A percentile compares a stretch with the other conserved stretches of the same genome.
phyloP scores from a whole-genome alignment of 495 filamentous ascomycete genomes.

The Penicillium canariense region DNA sequence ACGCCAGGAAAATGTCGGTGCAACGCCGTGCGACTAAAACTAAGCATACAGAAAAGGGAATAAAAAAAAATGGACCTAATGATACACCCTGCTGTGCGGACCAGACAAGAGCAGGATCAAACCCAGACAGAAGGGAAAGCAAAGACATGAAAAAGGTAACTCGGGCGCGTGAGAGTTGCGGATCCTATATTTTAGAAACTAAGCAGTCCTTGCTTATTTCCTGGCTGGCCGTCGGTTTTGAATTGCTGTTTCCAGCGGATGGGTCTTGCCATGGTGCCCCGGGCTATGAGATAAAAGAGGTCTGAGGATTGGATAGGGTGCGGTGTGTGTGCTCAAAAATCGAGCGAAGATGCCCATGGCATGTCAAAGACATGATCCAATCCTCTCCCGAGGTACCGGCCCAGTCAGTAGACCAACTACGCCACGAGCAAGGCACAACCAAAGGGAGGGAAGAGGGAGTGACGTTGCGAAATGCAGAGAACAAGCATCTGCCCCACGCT shows the following conservation, averaged over 20 bases:
- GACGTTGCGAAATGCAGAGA: not conserved
- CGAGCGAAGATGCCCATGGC: too few relatives aligned
- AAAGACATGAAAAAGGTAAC: not conserved
- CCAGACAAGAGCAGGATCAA: conserved; percentile 9
- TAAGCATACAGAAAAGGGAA: not conserved
- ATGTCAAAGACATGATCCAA: not conserved
- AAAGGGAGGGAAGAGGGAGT: not conserved
- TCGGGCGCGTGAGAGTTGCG: conserved; percentile 1
- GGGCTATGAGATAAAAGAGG: conserved; percentile 2
- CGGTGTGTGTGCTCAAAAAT: too few relatives aligned
- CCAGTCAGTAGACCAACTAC: conserved; percentile 2
- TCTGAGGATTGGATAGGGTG: not conserved
- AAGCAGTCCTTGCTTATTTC: conserved; percentile 1
- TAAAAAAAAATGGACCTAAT: conserved; percentile 9
- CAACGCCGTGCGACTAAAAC: conserved; percentile 20
- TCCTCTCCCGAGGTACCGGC: conserved; percentile 5
- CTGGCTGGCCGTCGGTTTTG: not conserved
- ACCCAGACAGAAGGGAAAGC: conserved; percentile 1
- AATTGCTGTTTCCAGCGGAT: conserved; percentile 13
- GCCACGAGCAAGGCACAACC: not conserved
- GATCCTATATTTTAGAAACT: not conserved
- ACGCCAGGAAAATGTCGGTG: conserved; percentile 20
- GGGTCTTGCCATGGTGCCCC: not conserved
- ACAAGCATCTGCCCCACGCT: not conserved
- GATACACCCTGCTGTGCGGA: conserved; percentile 14